A percentile compares a stretch with the other conserved stretches of the same genome.
These are phyloP conservation scores for Nannizzia gypsea DNA, from an alignment of 2,329 filamentous ascomycete species.

Conservation along the genomic window DNA sequence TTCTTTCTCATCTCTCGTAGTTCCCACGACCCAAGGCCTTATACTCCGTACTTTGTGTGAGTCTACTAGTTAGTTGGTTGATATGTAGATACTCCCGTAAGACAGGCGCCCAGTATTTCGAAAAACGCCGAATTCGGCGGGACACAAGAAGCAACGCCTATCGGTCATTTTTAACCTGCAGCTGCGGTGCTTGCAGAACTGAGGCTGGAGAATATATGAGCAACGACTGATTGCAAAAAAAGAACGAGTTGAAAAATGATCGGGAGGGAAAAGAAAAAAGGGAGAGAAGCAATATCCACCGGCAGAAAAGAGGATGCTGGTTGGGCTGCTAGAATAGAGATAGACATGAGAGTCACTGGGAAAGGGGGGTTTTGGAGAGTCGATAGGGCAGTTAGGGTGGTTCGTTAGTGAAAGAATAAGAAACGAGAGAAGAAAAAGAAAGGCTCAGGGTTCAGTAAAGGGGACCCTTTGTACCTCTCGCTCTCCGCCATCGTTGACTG, in stretches of 20 bases:
- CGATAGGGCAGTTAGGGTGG: background rate
- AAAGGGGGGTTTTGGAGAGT: background rate
- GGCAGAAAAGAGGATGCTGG: background rate
- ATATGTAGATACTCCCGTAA: background rate
- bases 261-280: too few relatives aligned
- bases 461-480: background rate
- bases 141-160: background rate
- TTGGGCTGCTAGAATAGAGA: background rate
- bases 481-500: background rate
- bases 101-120: background rate
- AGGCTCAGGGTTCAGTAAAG: background rate
- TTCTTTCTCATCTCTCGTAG: background rate
- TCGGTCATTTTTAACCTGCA: background rate
- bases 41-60: too few relatives aligned
- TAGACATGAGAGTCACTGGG: background rate
- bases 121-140: background rate
- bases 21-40: background rate
- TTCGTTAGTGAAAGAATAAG: background rate
- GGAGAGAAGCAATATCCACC: background rate
- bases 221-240: background rate
- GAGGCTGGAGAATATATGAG: background rate
- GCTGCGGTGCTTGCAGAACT: background rate
- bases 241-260: too few relatives aligned
- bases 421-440: background rate
- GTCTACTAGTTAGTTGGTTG: too few relatives aligned